Percentiles rank a stretch among this genome's conserved stretches.
phyloP scores from a whole-genome alignment of 331 rosid species.

The Saraca asoca region DNA sequence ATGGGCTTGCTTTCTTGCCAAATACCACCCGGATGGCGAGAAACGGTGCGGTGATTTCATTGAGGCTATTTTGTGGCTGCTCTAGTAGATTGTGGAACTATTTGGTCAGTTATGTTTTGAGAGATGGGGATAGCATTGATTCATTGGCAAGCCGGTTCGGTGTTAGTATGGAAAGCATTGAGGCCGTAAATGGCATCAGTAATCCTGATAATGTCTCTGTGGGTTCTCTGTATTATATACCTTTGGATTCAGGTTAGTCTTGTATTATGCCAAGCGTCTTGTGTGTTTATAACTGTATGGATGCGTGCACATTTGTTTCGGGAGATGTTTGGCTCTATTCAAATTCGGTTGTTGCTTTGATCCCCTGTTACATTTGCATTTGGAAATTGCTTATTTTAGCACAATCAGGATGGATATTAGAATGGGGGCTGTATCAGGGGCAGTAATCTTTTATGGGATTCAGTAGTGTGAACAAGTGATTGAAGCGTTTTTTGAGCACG shows the following conservation, averaged over 20 bases:
- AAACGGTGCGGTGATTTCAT: conserved; percentile 73
- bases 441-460: conserved; percentile 9
- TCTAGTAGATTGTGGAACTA: conserved; percentile 93
- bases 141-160: conserved; percentile 93
- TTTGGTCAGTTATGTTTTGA: conserved; percentile 86
- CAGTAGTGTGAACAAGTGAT: neutral
- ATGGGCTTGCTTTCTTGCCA: conserved; percentile 67
- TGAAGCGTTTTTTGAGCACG: conserved; percentile 11
- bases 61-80: conserved; percentile 89
- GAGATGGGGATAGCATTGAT: conserved; percentile 77
- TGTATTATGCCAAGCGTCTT: neutral
- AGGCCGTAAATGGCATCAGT: conserved; percentile 69
- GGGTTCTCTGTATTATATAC: conserved; percentile 82
- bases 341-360: conserved; percentile 25
- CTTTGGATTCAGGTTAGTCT: conserved; percentile 83
- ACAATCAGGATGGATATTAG: conserved; percentile 22
- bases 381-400: conserved; percentile 12
- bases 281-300: neutral
- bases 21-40: conserved; percentile 63
- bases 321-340: conserved; percentile 2
- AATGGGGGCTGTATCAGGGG: conserved; percentile 26
- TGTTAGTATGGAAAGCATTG: conserved; percentile 94
- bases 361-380: conserved; percentile 18
- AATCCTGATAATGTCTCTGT: conserved; percentile 84
- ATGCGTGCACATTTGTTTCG: conserved; percentile 19